Percentiles rank a stretch among this genome's conserved stretches.
phyloP scores from a whole-genome alignment of 1,284 basidiomycete species.

The Heliocybe sulcata region DNA sequence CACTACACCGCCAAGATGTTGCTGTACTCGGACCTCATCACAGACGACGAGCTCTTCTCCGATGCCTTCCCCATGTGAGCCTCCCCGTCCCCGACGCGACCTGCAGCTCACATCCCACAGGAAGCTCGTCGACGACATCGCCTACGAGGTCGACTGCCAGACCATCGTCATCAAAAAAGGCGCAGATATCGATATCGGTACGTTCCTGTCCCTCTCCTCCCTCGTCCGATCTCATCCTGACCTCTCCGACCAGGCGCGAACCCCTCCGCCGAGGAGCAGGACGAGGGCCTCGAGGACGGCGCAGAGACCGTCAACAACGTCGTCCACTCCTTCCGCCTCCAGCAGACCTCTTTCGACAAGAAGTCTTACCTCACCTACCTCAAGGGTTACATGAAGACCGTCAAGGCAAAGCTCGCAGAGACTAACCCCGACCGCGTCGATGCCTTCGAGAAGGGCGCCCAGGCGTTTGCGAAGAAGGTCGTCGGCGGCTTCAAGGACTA shows the following conservation, averaged over 20 bases:
- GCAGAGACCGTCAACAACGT: constrained; percentile 83
- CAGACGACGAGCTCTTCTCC: constrained; percentile 91
- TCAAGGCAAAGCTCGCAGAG: constrained; percentile 60
- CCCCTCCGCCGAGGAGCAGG: constrained; percentile 85
- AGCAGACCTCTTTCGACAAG: constrained; percentile 85
- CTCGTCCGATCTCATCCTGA: constrained; percentile 5
- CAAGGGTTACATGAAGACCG: constrained; percentile 84
- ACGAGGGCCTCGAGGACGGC: constrained; percentile 82
- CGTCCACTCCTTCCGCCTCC: constrained; percentile 89
- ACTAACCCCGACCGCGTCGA: constrained; percentile 63
- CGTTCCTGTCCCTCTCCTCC: constrained; percentile 16
- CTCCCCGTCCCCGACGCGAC: constrained; percentile 8
- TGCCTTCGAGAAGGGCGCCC: constrained; percentile 83
- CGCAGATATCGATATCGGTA: constrained; percentile 84
- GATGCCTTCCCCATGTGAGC: constrained; percentile 85
- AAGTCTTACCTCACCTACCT: constrained; percentile 84
- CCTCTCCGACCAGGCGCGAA: constrained; percentile 60
- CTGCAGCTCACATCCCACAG: constrained; percentile 31
- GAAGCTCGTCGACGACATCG: constrained; percentile 78
- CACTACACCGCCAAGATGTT: constrained; percentile 46
- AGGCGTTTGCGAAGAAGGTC: constrained; percentile 80
- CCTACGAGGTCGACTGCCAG: constrained; percentile 86
- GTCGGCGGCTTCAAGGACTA: constrained; percentile 87
- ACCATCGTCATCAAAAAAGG: constrained; percentile 75
- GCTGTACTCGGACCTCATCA: constrained; percentile 71